Percentiles rank a stretch among this genome's conserved stretches.
Evolutionary conservation across 2,329 filamentous ascomycete genomes (phyloP).

Genomic region (Cladorrhinum sp.): DNA sequence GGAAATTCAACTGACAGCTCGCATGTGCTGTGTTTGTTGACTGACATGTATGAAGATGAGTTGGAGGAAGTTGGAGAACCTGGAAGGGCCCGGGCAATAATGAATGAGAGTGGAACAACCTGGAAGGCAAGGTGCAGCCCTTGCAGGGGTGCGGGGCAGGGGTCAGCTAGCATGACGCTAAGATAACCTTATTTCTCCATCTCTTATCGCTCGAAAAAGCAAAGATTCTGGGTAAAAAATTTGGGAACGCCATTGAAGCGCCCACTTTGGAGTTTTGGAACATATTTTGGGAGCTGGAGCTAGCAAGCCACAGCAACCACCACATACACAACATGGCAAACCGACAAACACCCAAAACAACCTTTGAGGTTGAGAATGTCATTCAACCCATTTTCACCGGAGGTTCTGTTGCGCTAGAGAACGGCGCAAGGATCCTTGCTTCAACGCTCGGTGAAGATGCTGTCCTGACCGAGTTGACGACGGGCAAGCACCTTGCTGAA

Average conservation of each 20-base stretch:
- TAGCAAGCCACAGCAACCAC: slow-evolving; percentile 14
- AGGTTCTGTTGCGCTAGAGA: slow-evolving; percentile 79
- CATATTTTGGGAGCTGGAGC: not conserved
- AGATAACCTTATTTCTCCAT: slow-evolving; percentile 37
- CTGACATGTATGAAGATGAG: not conserved
- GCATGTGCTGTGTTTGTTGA: no score
- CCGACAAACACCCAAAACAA: slow-evolving; percentile 71
- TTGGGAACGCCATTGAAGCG: slow-evolving; percentile 19
- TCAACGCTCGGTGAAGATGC: slow-evolving; percentile 91
- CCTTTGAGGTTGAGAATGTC: slow-evolving; percentile 78
- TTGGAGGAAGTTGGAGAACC: not conserved
- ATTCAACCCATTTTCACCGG: slow-evolving; percentile 94
- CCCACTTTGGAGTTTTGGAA: not conserved
- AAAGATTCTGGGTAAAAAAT: slow-evolving; percentile 14
- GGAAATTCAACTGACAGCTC: not conserved
- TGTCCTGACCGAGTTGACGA: slow-evolving; percentile 79
- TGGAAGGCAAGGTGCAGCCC: slow-evolving; percentile 4
- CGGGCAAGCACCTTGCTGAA: slow-evolving; percentile 75
- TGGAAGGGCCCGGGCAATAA: no score
- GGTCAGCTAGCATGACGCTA: slow-evolving; percentile 28
- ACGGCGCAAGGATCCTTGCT: slow-evolving; percentile 76
- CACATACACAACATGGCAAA: slow-evolving; percentile 49
- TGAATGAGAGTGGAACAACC: slow-evolving; percentile 6
- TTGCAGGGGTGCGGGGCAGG: slow-evolving; percentile 7
- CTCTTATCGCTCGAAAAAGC: slow-evolving; percentile 22